Base-by-base conservation (phyloP, 2,329 filamentous ascomycete genomes). In the Aspergillus neoniger region DNA sequence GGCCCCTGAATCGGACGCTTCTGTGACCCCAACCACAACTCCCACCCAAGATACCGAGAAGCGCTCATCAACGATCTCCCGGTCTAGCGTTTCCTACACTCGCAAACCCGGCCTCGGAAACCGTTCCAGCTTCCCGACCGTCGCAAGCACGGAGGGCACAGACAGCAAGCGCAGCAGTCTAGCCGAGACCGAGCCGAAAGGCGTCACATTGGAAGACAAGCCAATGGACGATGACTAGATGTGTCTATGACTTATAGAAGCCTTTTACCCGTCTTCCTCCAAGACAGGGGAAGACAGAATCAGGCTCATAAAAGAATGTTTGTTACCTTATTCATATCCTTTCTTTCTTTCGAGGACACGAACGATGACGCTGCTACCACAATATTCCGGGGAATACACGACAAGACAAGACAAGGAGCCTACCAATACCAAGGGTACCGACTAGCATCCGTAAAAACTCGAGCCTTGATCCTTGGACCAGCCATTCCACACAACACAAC, bases 131-230 rank as follows among this genome's bases (percentile, higher is more conserved):
- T 74, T 76, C 62, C 70, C 71, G 3, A 60, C 63, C 19, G 57
- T 63, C 30, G 53, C 70, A 32, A 65, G 59, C 36, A 64, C 65
- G 2, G 69, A 70, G 10, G 70, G 68, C 14, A 64, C 68, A 2
- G 70, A 68, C 44, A 73, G 74, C 63, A 73, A 73, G 59, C 67
- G 72, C 38, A 75, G 71, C 61, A 76, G 74, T 64, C 52, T 77
- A 50, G 74, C 69, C 17, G 75, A 75, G 43, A 74, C 72, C 60
- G 76, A 79, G 64, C 73, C 74, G 61, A 75, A 78, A 49, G 75
- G 88, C 6, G 88, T 92, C 44, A 88, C 87, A 66, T 80, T 92
- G 70, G 86, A 86, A 70, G 90, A 92, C 74, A 88, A 85, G 76
- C 87, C 89, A n/a, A 91, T 92, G 88, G 88, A 91, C 77, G 88